Evolutionary conservation across 352 stramenopile genomes (phyloP).

Genomic region (Globisporangium irregulare): DNA sequence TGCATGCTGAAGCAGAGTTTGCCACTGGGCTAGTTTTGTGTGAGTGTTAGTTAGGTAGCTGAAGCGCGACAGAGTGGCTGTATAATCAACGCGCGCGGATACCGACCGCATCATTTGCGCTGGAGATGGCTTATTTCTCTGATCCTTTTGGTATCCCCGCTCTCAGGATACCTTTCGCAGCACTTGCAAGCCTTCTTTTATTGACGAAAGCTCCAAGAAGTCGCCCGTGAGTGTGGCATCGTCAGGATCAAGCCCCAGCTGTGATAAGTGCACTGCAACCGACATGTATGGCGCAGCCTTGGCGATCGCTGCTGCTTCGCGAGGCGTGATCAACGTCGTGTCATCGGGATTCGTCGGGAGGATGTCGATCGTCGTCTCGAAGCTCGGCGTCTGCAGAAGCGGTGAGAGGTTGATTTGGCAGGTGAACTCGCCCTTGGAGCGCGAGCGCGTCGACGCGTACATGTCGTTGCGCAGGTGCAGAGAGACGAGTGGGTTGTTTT

Average conservation of each 20-base stretch:
- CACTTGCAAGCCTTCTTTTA: conserved; percentile 45
- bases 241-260: conserved; percentile 32
- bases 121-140: not conserved
- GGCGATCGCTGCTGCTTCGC: conserved; percentile 44
- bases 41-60: conserved; percentile 2
- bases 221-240: conserved; percentile 31
- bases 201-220: conserved; percentile 45
- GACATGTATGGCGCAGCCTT: conserved; percentile 48
- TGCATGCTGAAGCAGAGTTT: not conserved
- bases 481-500: conserved; percentile 26
- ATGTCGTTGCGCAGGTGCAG: conserved; percentile 70
- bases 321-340: conserved; percentile 38
- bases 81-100: not conserved
- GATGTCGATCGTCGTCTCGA: conserved; percentile 59
- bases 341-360: conserved; percentile 21
- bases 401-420: conserved; percentile 35
- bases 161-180: conserved; percentile 52
- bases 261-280: conserved; percentile 40
- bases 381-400: conserved; percentile 27
- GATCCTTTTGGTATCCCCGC: not conserved
- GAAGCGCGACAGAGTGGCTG: not conserved
- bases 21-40: not conserved
- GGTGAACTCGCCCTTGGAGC: conserved; percentile 43
- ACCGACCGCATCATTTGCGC: not conserved
- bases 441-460: conserved; percentile 57